Evolutionary conservation across 805 yeast species (phyloP).

Genomic region (Candida andamanensis): DNA sequence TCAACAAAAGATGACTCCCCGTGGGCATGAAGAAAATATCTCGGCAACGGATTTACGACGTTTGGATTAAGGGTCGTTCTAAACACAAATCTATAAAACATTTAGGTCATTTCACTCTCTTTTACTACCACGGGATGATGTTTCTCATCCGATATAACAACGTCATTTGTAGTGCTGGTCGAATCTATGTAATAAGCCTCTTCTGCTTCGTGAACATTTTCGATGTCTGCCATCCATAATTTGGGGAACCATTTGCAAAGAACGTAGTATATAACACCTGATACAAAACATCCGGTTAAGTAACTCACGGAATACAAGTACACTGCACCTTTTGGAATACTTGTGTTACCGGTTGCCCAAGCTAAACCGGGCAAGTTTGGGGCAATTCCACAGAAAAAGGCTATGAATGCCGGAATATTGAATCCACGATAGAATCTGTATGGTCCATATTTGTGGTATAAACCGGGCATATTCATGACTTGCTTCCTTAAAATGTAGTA

Average conservation of each 20-base stretch:
- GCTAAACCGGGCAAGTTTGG: conserved; percentile 10
- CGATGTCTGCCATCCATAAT: conserved; percentile 6
- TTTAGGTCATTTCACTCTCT: too few relatives aligned
- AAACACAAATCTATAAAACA: too few relatives aligned
- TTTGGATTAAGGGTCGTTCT: too few relatives aligned
- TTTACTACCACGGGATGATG: too few relatives aligned
- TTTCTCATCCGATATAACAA: too few relatives aligned
- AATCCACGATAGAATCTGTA: conserved; percentile 6
- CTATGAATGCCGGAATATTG: conserved; percentile 8
- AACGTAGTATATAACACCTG: conserved; percentile 5
- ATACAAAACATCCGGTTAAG: conserved; percentile 5
- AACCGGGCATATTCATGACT: conserved; percentile 2
- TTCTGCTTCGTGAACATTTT: background rate
- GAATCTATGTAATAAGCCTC: background rate
- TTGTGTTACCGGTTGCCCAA: conserved; percentile 7
- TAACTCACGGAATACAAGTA: conserved; percentile 9
- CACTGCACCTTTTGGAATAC: conserved; percentile 6
- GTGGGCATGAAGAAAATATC: too few relatives aligned
- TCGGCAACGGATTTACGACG: too few relatives aligned
- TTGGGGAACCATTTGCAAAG: conserved; percentile 3
- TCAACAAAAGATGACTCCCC: too few relatives aligned
- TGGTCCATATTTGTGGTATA: conserved; percentile 4
- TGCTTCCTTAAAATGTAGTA: conserved; percentile 5
- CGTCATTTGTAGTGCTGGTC: too few relatives aligned
- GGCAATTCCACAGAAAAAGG: conserved; percentile 15